Evolutionary conservation across 352 stramenopile genomes (phyloP), one percentile per base, ranked within the genome.

Genomic region (Globisporangium ultimum): DNA sequence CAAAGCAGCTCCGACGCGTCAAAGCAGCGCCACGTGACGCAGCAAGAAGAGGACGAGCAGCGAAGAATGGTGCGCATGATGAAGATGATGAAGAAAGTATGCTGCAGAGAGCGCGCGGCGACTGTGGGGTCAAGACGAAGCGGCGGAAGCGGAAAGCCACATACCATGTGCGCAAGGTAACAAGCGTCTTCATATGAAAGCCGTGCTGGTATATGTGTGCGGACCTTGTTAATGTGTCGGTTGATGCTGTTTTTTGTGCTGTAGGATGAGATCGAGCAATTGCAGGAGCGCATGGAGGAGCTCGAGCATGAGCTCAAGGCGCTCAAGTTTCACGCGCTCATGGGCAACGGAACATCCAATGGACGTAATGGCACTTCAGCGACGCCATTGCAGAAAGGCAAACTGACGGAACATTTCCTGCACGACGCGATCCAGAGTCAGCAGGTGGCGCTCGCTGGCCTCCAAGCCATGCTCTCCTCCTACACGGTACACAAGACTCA

Each of bases 241-340:
- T 2, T 32, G 38, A 3, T 43, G 38, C 38, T 41, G 36, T 41
- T 12, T 41, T 17, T 43, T 43, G 22, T 21, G 12, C 1, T 51
- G 46, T 40, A 61, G 42, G 57, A 63, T 38, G 57, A 55, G 50
- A 63, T 63, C 24, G 40, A 50, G 21, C n/a, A 24, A 7, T 41
- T 63, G 5, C 55, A 61, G 46, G 20, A 21, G 20, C 55, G 36
- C 18, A 28, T 55, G 45, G n/a, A 11, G 4, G 21, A 61, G 13
- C 46, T 61, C 13, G 55, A 61, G 46, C 20, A 49, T 20, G 46
- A 61, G 38, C 55, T 61, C 55, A 42, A 32, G 14, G 55, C 55
- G 34, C 55, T 61, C 46, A 61, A 55, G 46, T 61, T 54, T 14
- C 55, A 61, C 24, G 41, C 57, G 15, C 40, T 63, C 6, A 6